A percentile compares a stretch with the other conserved stretches of the same genome.
phyloP scores from a whole-genome alignment of 208 protist species.

The Trypanosoma avium region DNA sequence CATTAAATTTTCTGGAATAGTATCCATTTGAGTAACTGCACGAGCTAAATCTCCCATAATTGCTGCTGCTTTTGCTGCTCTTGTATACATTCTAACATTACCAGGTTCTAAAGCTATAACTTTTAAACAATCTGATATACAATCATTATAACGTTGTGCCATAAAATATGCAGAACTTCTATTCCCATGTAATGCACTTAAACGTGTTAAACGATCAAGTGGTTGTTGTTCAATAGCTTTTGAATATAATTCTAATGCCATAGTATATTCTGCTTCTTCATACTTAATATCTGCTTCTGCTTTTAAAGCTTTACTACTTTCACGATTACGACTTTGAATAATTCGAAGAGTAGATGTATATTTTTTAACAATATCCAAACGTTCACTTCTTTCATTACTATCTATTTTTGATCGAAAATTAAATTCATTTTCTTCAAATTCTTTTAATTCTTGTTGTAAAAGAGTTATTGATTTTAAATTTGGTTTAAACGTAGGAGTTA shows the following conservation, averaged over 20 bases:
- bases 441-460: conserved; percentile 25
- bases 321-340: conserved; percentile 14
- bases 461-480: no score
- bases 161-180: conserved; percentile 89
- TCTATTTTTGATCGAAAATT: conserved; percentile 16
- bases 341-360: conserved; percentile 2
- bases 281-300: conserved; percentile 84
- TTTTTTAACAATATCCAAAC: conserved; percentile 27
- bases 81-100: conserved; percentile 70
- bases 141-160: conserved; percentile 77
- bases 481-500: background rate
- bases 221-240: conserved; percentile 77
- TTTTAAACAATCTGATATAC: conserved; percentile 78
- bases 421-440: conserved; percentile 42
- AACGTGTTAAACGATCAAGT: conserved; percentile 51
- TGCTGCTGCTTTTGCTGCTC: conserved; percentile 73
- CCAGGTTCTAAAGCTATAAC: conserved; percentile 68
- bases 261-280: conserved; percentile 76
- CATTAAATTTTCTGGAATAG: conserved; percentile 36
- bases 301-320: conserved; percentile 70
- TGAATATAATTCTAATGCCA: conserved; percentile 82
- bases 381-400: conserved; percentile 11
- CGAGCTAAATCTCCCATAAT: conserved; percentile 78
- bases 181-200: conserved; percentile 82
- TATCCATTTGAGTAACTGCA: conserved; percentile 62